These are phyloP conservation scores for Quercus phellos DNA, from an alignment of 331 rosid species.

Conservation along the genomic window DNA sequence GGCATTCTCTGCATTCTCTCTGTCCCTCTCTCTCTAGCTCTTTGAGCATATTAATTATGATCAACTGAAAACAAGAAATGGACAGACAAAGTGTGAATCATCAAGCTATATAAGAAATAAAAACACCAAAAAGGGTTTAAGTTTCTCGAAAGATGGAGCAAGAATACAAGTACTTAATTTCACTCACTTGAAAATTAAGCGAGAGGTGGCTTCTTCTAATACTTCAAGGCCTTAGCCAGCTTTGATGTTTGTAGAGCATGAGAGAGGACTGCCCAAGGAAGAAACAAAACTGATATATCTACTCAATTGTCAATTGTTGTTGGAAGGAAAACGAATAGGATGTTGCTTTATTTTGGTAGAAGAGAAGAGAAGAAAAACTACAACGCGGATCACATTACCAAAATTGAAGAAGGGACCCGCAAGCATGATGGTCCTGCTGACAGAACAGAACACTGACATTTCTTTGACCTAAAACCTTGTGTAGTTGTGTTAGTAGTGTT, in stretches of 20 bases:
- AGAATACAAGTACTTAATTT: neutral
- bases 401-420: conserved; percentile 1
- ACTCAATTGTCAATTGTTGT: too few relatives aligned
- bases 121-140: neutral
- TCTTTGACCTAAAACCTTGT: neutral
- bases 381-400: neutral
- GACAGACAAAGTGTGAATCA: neutral
- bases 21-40: neutral
- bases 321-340: neutral
- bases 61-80: neutral
- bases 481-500: neutral
- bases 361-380: neutral
- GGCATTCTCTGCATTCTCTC: too few relatives aligned
- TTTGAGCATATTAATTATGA: neutral
- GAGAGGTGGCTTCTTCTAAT: too few relatives aligned
- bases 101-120: neutral
- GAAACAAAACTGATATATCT: too few relatives aligned
- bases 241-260: too few relatives aligned
- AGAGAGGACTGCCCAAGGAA: too few relatives aligned
- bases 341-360: neutral
- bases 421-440: neutral
- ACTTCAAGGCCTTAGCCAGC: too few relatives aligned
- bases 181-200: too few relatives aligned
- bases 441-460: neutral
- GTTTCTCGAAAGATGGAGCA: neutral